Percentiles rank a stretch among this genome's conserved stretches.
These are phyloP conservation scores for Wickerhamiella galacta DNA, from an alignment of 805 yeast genomes.

Conservation along the genomic window DNA sequence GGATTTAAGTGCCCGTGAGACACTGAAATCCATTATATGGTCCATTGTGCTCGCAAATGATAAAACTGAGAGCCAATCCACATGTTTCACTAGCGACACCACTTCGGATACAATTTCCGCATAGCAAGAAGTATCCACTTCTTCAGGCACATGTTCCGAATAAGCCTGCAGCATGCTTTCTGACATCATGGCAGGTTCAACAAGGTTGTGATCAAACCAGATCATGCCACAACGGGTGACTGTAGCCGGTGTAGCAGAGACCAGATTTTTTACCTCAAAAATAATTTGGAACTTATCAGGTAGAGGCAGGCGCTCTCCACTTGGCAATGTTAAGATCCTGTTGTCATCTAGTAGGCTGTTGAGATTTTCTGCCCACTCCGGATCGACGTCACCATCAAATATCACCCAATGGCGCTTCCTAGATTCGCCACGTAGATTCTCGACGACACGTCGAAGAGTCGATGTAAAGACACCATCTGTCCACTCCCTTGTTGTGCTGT, in stretches of 20 bases:
- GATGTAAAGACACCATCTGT: slow-evolving; percentile 69
- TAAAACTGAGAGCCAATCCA: no score
- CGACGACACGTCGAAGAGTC: slow-evolving; percentile 39
- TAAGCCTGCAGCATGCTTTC: not conserved
- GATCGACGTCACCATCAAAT: slow-evolving; percentile 88
- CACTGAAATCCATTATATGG: slow-evolving; percentile 39
- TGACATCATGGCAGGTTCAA: slow-evolving; percentile 7
- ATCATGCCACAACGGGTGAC: slow-evolving; percentile 84
- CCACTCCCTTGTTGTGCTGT: slow-evolving; percentile 77
- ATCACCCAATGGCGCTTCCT: slow-evolving; percentile 51
- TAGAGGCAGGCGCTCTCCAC: slow-evolving; percentile 66
- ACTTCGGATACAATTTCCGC: no score
- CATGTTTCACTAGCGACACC: no score
- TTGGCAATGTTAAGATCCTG: slow-evolving; percentile 62
- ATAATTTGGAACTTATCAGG: slow-evolving; percentile 47
- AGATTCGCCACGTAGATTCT: slow-evolving; percentile 42
- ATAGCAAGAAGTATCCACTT: not conserved
- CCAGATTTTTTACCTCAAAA: slow-evolving; percentile 58
- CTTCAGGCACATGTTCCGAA: not conserved
- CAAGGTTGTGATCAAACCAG: slow-evolving; percentile 31
- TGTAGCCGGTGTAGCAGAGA: slow-evolving; percentile 75
- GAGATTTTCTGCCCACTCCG: slow-evolving; percentile 80
- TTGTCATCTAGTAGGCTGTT: slow-evolving; percentile 89
- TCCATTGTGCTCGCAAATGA: slow-evolving; percentile 10
- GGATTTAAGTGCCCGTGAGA: slow-evolving; percentile 25